Base-by-base conservation (phyloP, 306 rosid species). In the Vigna mungo region DNA sequence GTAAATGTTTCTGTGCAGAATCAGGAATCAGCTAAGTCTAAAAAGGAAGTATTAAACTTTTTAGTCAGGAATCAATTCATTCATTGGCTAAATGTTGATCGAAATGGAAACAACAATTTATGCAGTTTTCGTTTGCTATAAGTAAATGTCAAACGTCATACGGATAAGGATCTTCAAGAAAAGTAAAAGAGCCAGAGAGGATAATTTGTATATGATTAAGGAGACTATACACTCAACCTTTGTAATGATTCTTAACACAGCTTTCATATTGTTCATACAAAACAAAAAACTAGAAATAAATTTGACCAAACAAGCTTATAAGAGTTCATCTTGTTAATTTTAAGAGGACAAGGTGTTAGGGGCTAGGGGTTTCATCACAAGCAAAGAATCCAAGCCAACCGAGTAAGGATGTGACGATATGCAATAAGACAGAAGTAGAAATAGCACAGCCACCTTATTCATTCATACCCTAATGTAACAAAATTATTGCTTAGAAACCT, bases 101-200 rank as follows among this genome's bases (percentile, higher is more conserved):
- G 53, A 80, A 49, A 21, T 21, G 53, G 69, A 37, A 82, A 48
- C n/a, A 81, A 36, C 71, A 68, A 48, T 17, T 47, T 30, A 23
- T 56, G 43, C 15, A 47, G 43, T 37, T 71, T 34, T 51, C 16
- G 27, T 75, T 75, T 51, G 63, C 23, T 7, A 9, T 36, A 18
- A 10, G 20, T 34, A 62, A 25, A 75, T 63, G 17, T 62, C 43
- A 17, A 48, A 61, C 46, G 17, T 47, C 11, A 34, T 34, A 36
- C 9, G 56, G 52, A 48, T 20, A 75, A 48, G 52, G 37, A 43
- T 49, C 51, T 62, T 75, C 37, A 18, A 10, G 53, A 60, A 48
- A 60, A 75, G 17, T 32, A 37, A 16, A 51, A 75, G 71, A 61
- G 21, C 20, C 56, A 46, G 41, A 41, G 9, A 58, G 59, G 59